A percentile compares a stretch with the other conserved stretches of the same genome.
Evolutionary conservation across 805 yeast genomes (phyloP).

Genomic region (Groenewaldozyma salmanticensis): DNA sequence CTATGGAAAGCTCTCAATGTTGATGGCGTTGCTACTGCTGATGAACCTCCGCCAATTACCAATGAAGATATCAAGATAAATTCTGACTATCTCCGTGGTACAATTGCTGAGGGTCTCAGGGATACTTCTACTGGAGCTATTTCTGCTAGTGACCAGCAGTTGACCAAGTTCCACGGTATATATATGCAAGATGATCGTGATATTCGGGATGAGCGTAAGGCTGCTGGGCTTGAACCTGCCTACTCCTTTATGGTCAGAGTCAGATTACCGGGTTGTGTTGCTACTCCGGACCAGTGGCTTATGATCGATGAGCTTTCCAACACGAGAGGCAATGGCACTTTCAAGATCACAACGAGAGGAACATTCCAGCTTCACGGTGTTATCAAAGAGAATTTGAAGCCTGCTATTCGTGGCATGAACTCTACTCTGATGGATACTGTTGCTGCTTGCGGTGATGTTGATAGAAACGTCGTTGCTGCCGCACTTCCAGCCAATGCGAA

Average conservation of each 20-base stretch:
- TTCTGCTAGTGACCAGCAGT: slow-evolving; percentile 81
- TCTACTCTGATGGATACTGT: slow-evolving; percentile 83
- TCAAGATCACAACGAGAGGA: slow-evolving; percentile 92
- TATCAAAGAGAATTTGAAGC: slow-evolving; percentile 79
- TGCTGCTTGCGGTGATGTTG: slow-evolving; percentile 98
- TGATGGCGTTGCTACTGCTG: slow-evolving; percentile 66
- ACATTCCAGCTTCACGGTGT: slow-evolving; percentile 95
- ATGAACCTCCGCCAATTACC: slow-evolving; percentile 88
- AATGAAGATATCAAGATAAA: slow-evolving; percentile 91
- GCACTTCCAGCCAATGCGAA: slow-evolving; percentile 83
- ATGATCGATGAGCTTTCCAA: slow-evolving; percentile 71
- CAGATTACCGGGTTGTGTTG: slow-evolving; percentile 86
- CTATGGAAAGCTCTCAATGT: slow-evolving; percentile 89
- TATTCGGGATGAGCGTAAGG: slow-evolving; percentile 83
- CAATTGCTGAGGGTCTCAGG: slow-evolving; percentile 74
- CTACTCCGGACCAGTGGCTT: slow-evolving; percentile 85
- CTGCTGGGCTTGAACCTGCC: slow-evolving; percentile 90
- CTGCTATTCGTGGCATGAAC: slow-evolving; percentile 89
- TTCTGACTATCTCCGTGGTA: slow-evolving; percentile 84
- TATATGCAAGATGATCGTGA: slow-evolving; percentile 99
- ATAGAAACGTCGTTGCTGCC: slow-evolving; percentile 87
- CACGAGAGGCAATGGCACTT: slow-evolving; percentile 81
- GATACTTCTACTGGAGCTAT: slow-evolving; percentile 88
- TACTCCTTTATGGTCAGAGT: slow-evolving; percentile 96
- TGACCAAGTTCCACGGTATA: slow-evolving; percentile 95